These are phyloP conservation scores for Chrysoporthe cubensis DNA, from an alignment of 2,329 filamentous ascomycete genomes.

Conservation along the genomic window DNA sequence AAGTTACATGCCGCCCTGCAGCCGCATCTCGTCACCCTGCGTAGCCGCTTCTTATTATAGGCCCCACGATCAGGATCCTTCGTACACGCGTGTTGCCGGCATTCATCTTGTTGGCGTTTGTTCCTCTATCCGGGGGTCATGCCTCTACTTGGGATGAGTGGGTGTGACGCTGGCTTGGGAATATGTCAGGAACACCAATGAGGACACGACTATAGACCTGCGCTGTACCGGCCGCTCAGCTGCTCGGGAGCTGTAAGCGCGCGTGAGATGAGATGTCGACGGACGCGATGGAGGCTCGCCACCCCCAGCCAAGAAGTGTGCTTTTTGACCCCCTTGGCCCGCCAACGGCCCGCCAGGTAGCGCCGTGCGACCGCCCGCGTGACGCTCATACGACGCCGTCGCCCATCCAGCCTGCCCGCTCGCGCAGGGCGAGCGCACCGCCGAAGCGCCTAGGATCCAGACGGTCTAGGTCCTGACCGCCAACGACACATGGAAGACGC, in stretches of 20 bases:
- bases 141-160: no score
- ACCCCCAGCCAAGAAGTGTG: background rate
- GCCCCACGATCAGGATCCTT: background rate
- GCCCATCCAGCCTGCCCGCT: background rate
- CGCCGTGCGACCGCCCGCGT: no score
- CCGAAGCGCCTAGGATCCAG: background rate
- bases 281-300: background rate
- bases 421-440: background rate
- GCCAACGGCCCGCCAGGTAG: no score
- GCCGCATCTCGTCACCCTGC: constrained; percentile 28
- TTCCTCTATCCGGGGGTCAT: background rate
- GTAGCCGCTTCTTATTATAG: constrained; percentile 29
- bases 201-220: background rate
- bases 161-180: no score
- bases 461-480: background rate
- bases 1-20: constrained; percentile 27
- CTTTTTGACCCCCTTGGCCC: background rate
- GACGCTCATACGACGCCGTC: background rate
- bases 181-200: background rate
- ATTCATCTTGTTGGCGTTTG: background rate
- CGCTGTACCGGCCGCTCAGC: background rate
- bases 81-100: background rate
- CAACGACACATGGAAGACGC: background rate
- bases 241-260: constrained; percentile 2
- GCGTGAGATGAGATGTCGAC: background rate